Base-by-base conservation (phyloP, 176 grass and related monocot species). In the Ananas comosus region DNA sequence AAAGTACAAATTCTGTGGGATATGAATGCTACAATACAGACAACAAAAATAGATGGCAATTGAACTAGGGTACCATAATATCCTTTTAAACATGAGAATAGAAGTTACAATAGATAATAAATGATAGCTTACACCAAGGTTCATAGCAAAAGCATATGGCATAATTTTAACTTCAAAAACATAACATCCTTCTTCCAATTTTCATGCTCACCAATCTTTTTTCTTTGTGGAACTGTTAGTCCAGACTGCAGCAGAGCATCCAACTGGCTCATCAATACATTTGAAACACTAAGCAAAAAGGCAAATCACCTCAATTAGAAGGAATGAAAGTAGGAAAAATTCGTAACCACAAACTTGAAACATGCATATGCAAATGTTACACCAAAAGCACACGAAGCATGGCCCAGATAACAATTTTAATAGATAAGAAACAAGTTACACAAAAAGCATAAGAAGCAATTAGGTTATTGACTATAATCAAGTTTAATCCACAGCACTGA, bases 171-270 rank as follows among this genome's bases (percentile, higher is more conserved):
- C 14, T 71, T 3, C 22, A 17, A 51, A 53, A 21, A 63, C 49
- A 28, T 9, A 10, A 70, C 21, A 67, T 61, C 18, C 28, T 69
- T 65, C 23, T 47, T 49, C n/a, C 64, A 33, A 58, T n/a, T 74
- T 16, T 58, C 61, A 48, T 50, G 28, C 79, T 90, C 74, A 97
- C 94, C 94, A 57, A 68, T 92, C 54, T 92, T 97, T 83, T 92
- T 97, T 76, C 87, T 92, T 74, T 77, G 86, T 67, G 77, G 63
- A 79, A 74, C 72, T 69, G 89, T 85, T 75, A 61, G 56, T 81
- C 94, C 88, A 75, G 88, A 87, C 80, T 89, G 92, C 48, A 84
- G 65, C 51, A 96, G 53, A 19, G 82, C 85, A 89, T 96, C 92
- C 28, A 91, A 65, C 56, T 80, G 59, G 78, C 28, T 67, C 64